These are phyloP conservation scores for Exidia glandulosa DNA, from an alignment of 768 basidiomycete species.

Conservation along the genomic window DNA sequence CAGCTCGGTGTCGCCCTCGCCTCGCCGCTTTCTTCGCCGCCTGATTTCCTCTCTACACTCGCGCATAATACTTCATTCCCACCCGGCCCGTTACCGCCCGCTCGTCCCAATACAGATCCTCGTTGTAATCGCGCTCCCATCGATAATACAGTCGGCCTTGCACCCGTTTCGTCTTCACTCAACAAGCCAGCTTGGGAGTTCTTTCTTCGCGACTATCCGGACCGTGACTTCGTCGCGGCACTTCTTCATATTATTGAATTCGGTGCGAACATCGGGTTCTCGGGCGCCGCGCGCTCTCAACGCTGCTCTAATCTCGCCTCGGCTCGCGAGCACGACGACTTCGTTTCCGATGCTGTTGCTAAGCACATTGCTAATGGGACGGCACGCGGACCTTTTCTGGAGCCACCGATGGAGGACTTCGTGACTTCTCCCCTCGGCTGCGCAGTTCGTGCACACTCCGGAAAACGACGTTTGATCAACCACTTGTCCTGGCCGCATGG, in stretches of 20 bases:
- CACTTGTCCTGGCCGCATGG: conserved; percentile 13
- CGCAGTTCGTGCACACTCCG: conserved; percentile 9
- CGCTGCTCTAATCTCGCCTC: conserved; percentile 10
- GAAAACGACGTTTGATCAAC: conserved; percentile 10
- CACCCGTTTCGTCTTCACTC: neutral
- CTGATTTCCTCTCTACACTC: neutral
- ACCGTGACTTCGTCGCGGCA: conserved; percentile 1
- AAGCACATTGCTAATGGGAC: conserved; percentile 6
- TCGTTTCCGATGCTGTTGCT: conserved; percentile 6
- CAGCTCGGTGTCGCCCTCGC: neutral
- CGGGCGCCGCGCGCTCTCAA: neutral
- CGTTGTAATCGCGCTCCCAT: conserved; percentile 1
- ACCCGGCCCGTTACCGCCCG: neutral
- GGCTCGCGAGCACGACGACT: conserved; percentile 5
- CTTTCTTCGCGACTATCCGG: conserved; percentile 5
- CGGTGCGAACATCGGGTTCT: conserved; percentile 4
- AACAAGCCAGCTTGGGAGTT: neutral
- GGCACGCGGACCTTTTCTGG: conserved; percentile 10
- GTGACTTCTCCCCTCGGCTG: conserved; percentile 12
- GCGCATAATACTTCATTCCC: neutral
- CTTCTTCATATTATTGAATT: conserved; percentile 4
- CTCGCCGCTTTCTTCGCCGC: neutral
- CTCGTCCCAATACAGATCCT: conserved; percentile 5
- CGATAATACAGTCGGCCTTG: neutral
- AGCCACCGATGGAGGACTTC: conserved; percentile 11